phyloP scores from a whole-genome alignment of 176 grass and related monocot genomes.

The Carex pumila region DNA sequence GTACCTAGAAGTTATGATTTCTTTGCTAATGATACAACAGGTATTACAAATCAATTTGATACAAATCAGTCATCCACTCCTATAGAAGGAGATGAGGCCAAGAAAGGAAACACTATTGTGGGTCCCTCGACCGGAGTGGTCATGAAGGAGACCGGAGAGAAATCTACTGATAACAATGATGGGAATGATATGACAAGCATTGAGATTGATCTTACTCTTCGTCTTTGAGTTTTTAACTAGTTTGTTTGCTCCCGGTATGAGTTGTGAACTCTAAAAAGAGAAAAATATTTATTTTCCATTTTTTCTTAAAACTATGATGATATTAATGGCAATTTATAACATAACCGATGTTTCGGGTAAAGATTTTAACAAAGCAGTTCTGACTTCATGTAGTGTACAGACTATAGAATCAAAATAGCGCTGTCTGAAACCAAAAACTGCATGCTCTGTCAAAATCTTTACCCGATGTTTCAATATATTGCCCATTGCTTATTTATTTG shows the following conservation, averaged over 20 bases:
- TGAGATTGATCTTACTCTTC: slow-evolving; percentile 2
- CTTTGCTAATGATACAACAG: not conserved
- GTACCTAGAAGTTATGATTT: not conserved
- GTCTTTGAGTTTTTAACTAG: not conserved
- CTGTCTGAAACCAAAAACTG: too few relatives aligned
- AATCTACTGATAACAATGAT: not conserved
- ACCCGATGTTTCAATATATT: not conserved
- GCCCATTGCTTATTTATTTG: not conserved
- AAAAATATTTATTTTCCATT: not conserved
- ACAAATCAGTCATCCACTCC: not conserved
- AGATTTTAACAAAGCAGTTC: too few relatives aligned
- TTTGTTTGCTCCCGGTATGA: not conserved
- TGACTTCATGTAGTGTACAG: too few relatives aligned
- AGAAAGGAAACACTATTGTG: not conserved
- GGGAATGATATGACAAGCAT: not conserved
- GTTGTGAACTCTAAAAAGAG: not conserved
- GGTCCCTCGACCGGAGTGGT: not conserved
- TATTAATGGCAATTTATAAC: not conserved
- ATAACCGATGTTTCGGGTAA: not conserved
- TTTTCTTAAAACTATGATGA: not conserved
- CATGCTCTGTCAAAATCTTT: too few relatives aligned
- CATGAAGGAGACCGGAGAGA: not conserved
- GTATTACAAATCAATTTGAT: not conserved
- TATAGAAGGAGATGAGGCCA: not conserved
- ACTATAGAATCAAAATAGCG: too few relatives aligned